Evolutionary conservation across 345 rosid species (phyloP).

Genomic region (Aquilaria sinensis): DNA sequence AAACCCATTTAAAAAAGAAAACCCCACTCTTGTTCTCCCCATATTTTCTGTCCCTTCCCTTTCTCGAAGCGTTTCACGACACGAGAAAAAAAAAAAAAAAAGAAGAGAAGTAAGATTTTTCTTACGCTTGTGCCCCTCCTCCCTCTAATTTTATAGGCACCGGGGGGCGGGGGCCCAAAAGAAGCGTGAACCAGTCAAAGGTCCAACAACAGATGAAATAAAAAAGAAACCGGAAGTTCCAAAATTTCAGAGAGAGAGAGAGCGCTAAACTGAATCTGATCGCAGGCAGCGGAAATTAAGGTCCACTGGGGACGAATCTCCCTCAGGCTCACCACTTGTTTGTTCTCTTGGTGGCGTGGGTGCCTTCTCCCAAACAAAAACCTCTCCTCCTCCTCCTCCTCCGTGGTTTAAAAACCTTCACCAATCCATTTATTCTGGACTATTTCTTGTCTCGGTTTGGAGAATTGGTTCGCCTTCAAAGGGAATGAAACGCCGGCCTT

Average conservation of each 20-base stretch:
- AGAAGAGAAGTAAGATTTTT: not conserved
- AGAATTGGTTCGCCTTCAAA: no score
- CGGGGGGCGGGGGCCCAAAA: not conserved
- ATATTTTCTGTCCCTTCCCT: no score
- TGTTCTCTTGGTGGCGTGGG: not conserved
- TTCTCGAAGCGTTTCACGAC: no score
- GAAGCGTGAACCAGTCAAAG: constrained; percentile 11
- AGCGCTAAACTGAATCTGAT: not conserved
- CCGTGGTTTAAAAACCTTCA: not conserved
- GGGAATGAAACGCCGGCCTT: no score
- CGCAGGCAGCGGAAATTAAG: constrained; percentile 1
- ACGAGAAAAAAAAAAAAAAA: not conserved
- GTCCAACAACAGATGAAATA: not conserved
- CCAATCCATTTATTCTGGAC: not conserved
- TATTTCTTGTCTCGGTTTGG: not conserved
- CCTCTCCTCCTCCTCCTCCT: not conserved
- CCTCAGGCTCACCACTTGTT: not conserved
- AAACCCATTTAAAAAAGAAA: no score
- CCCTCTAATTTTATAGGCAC: not conserved
- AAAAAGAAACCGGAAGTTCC: no score
- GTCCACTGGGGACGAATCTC: not conserved
- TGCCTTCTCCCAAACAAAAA: no score
- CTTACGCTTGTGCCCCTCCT: not conserved
- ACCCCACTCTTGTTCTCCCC: no score
- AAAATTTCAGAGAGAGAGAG: not conserved